A percentile compares a stretch with the other conserved stretches of the same genome.
Conservation (phyloP, 106 monocot species). For the Acanthochlamys bracteata region DNA sequence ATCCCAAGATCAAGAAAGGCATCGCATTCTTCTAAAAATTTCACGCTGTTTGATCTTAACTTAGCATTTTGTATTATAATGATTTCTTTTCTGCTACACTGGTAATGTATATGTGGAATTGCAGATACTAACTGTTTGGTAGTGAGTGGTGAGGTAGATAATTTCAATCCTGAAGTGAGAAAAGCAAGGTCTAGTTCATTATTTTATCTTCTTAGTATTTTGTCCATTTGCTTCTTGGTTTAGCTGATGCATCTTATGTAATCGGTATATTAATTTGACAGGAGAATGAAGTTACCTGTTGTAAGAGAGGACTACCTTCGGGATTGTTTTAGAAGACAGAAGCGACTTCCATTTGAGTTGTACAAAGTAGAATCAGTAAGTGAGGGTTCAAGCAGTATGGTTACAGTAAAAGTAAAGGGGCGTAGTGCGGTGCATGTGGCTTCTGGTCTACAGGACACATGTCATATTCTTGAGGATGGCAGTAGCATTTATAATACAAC, state of each 20-base stretch:
- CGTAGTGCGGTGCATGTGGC: constrained; percentile 90
- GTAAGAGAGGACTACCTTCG: constrained; percentile 63
- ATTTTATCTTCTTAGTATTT: not conserved
- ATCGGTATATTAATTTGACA: constrained; percentile 15
- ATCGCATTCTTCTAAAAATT: not conserved
- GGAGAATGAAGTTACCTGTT: constrained; percentile 88
- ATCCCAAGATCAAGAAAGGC: constrained; percentile 69
- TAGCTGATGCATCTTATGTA: not conserved
- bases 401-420: constrained; percentile 96
- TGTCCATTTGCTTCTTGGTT: not conserved
- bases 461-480: constrained; percentile 91
- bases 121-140: constrained; percentile 81
- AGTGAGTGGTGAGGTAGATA: constrained; percentile 32
- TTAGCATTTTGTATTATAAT: not conserved
- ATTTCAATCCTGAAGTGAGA: constrained; percentile 48
- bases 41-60: not conserved
- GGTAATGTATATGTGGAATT: not conserved
- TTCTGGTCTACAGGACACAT: constrained; percentile 82
- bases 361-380: constrained; percentile 51
- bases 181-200: constrained; percentile 61
- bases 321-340: constrained; percentile 58
- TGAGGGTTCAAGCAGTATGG: constrained; percentile 38
- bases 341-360: constrained; percentile 58
- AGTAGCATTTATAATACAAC: constrained; percentile 96
- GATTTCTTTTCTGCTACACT: not conserved